phyloP scores from a whole-genome alignment of 192 early-diverging fungal genomes.

The Entomortierella parvispora region DNA sequence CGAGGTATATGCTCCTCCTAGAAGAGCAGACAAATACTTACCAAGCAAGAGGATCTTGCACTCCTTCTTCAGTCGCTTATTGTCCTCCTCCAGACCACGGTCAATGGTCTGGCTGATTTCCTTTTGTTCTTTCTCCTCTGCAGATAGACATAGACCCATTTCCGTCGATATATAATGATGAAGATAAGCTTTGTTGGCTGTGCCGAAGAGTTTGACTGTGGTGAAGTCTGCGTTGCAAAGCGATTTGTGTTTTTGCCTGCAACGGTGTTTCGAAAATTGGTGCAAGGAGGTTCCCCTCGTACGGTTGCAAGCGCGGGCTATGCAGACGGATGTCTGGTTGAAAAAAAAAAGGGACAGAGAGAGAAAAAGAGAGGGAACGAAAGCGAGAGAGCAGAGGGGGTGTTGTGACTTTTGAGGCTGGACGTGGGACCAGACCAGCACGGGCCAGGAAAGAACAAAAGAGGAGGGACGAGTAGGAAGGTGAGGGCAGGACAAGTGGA shows the following conservation, averaged over 20 bases:
- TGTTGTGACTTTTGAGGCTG: background rate
- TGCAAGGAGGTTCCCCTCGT: background rate
- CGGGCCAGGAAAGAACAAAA: too few relatives aligned
- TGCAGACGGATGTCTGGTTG: background rate
- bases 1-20: too few relatives aligned
- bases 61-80: conserved; percentile 62
- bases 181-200: background rate
- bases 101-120: conserved; percentile 63
- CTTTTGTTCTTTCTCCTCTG: conserved; percentile 58
- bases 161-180: background rate
- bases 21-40: conserved; percentile 20
- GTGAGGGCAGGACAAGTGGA: background rate
- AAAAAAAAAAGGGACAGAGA: background rate
- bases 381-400: background rate
- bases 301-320: background rate
- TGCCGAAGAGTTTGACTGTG: too few relatives aligned
- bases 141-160: conserved; percentile 71
- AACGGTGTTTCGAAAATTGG: background rate
- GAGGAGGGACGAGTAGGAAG: background rate
- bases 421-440: background rate
- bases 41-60: conserved; percentile 75
- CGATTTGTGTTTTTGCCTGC: background rate
- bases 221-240: too few relatives aligned
- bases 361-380: background rate
- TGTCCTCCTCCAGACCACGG: conserved; percentile 65